Evolutionary conservation across 257 asterid species (phyloP), one percentile per base, ranked within the genome.

Genomic region (Nicotiana obtusifolia): DNA sequence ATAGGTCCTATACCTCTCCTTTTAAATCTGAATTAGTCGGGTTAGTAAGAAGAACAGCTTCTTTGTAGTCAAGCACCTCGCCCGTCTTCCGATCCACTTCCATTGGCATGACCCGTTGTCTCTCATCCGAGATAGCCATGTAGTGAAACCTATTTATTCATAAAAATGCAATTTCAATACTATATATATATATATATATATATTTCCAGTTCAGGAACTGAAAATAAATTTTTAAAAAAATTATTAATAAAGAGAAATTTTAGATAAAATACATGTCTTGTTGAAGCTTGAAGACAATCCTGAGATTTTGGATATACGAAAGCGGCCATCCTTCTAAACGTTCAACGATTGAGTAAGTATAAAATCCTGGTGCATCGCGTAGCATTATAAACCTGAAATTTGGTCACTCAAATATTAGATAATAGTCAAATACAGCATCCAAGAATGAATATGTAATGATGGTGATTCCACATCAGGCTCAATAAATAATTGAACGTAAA

Each of bases 41-140:
- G n/a, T 81, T 76, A 13, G 86, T 89, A 41, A 91, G 79, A 19
- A 84, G 89, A 82, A 93, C 92, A 28, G 90, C 97, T 82, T 93
- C 95, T 5, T 85, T 83, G 17, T 85, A 91, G 31, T 84, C 92
- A 54, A 93, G 91, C 7, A 17, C 14, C 4, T 78, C 3, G 19
- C 97, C 92, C 0, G 13, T 77, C 4, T 0, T 0, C 9, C 97
- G 89, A 83, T 93, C 95, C 64, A 60, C 73, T 0, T 30, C 13
- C 47, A 16, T 83, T 17, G 96, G 97, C 96, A 93, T 93, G 2
- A 81, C 15, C 77, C 97, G 84, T 80, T 91, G 91, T 47, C 91
- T 89, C 77, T 69, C 88, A 28, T 90, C 93, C 0, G 92, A 88
- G 66, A 93, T 59, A 22, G 93, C 93, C 94, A 93, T 91, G 84